phyloP scores from a whole-genome alignment of 169 alveolate genomes.

The Prorocentrum cordatum region DNA sequence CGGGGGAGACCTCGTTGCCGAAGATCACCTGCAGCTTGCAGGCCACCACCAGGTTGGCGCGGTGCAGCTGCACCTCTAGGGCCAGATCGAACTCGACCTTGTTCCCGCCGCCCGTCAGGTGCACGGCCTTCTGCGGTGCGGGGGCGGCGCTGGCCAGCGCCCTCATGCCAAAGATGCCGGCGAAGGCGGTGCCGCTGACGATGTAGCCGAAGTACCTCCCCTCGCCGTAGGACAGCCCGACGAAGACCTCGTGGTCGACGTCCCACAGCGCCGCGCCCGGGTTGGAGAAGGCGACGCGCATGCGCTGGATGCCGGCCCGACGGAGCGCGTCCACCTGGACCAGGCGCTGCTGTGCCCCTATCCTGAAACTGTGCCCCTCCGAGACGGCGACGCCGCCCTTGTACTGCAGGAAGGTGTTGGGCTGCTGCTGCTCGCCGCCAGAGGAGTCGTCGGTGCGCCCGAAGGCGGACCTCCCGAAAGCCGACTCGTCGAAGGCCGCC shows the following conservation, averaged over 20 bases:
- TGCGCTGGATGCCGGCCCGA: constrained; percentile 24
- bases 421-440: no score
- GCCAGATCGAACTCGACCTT: constrained; percentile 64
- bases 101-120: constrained; percentile 40
- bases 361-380: no score
- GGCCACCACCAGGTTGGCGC: constrained; percentile 46
- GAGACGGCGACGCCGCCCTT: no score
- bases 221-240: constrained; percentile 60
- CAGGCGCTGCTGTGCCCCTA: no score
- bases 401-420: no score
- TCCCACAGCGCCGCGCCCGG: constrained; percentile 36
- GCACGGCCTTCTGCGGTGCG: constrained; percentile 57
- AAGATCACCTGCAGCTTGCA: constrained; percentile 42
- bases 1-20: constrained; percentile 16
- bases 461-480: no score
- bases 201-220: constrained; percentile 51
- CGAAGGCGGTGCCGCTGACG: constrained; percentile 23
- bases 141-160: constrained; percentile 53
- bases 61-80: constrained; percentile 50
- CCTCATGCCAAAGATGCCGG: constrained; percentile 37
- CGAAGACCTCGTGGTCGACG: constrained; percentile 46
- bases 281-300: constrained; percentile 22
- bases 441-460: no score
- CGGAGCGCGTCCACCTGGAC: constrained; percentile 28
- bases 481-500: no score